Conservation (phyloP, 805 yeast genomes). For the Pichia deserticola region DNA sequence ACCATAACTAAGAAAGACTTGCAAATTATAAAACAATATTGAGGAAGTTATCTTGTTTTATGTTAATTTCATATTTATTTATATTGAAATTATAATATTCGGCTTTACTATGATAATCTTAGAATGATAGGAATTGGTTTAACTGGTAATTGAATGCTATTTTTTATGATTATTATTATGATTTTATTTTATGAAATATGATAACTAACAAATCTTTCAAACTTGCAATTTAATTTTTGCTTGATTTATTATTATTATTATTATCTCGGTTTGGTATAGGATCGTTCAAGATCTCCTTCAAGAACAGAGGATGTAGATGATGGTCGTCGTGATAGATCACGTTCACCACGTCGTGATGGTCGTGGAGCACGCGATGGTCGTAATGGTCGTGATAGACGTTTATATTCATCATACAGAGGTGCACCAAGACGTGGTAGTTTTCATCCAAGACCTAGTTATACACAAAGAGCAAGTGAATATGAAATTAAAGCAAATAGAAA, state of each 20-base stretch:
- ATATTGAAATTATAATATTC: too few relatives aligned
- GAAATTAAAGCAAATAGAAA: constrained; percentile 44
- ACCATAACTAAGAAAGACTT: not conserved
- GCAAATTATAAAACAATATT: not conserved
- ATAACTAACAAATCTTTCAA: constrained; percentile 3
- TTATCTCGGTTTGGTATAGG: constrained; percentile 10
- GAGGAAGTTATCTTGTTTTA: too few relatives aligned
- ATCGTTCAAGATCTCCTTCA: constrained; percentile 28
- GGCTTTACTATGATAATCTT: too few relatives aligned
- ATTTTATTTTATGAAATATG: not conserved
- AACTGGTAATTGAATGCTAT: not conserved
- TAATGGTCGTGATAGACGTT: constrained; percentile 13
- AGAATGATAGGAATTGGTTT: not conserved
- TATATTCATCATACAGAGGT: constrained; percentile 6
- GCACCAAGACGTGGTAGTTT: constrained; percentile 16
- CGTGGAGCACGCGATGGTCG: constrained; percentile 20
- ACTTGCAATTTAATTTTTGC: not conserved
- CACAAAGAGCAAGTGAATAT: constrained; percentile 24
- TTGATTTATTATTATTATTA: not conserved
- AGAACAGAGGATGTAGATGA: constrained; percentile 18
- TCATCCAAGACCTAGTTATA: constrained; percentile 17
- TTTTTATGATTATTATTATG: not conserved
- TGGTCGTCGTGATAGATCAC: constrained; percentile 23
- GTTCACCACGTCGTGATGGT: constrained; percentile 22
- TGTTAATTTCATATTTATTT: too few relatives aligned